These are phyloP conservation scores for Daldinia sp. DNA, from an alignment of 2,329 filamentous ascomycete genomes.

Conservation along the genomic window DNA sequence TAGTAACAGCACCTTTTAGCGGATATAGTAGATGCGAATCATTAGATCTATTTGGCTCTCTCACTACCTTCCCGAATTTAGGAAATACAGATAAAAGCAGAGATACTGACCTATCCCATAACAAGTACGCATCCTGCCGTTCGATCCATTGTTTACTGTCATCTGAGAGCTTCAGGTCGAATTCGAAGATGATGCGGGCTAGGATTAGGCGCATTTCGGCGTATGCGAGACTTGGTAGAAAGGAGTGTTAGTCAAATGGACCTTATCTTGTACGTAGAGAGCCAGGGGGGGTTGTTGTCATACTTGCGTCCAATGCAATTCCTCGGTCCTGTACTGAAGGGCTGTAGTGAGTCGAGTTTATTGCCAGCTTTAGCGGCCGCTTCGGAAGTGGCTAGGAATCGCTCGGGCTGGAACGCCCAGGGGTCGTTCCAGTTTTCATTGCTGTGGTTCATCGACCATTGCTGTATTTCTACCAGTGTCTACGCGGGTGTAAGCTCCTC, in stretches of 20 bases:
- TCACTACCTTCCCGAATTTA: background rate
- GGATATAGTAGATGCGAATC: too few relatives aligned
- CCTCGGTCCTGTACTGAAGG: conserved; percentile 55
- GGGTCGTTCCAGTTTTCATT: conserved; percentile 56
- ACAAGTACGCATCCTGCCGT: conserved; percentile 50
- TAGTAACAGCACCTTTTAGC: background rate
- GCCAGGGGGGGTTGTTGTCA: conserved; percentile 20
- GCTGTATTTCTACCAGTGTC: conserved; percentile 55
- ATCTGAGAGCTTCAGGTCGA: conserved; percentile 57
- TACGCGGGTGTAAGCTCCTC: conserved; percentile 35
- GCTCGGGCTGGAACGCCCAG: conserved; percentile 55
- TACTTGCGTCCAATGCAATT: conserved; percentile 58
- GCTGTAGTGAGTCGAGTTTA: conserved; percentile 51
- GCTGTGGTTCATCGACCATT: conserved; percentile 55
- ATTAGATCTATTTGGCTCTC: background rate
- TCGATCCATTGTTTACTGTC: conserved; percentile 54
- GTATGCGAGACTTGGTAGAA: conserved; percentile 55
- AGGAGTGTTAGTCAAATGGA: conserved; percentile 14
- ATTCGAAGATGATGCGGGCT: conserved; percentile 59
- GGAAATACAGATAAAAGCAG: background rate
- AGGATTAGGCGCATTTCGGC: conserved; percentile 63
- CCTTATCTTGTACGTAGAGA: background rate
- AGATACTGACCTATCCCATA: conserved; percentile 51
- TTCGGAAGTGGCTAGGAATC: conserved; percentile 51
- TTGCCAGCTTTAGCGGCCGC: conserved; percentile 49